These are phyloP conservation scores for Tylopilus intermedius DNA, from an alignment of 768 basidiomycete species.

Conservation along the genomic window DNA sequence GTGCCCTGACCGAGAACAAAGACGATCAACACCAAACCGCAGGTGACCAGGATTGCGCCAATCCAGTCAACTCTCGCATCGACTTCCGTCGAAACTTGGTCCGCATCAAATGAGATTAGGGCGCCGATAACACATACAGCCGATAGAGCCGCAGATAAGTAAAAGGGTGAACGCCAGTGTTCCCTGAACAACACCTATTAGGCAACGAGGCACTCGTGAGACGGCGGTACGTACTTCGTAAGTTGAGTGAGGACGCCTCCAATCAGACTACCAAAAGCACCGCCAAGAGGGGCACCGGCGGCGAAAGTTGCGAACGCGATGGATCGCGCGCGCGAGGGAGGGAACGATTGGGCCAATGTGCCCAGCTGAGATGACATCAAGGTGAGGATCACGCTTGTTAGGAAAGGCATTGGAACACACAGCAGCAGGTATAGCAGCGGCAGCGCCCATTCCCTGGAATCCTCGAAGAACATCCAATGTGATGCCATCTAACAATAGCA, in stretches of 20 bases:
- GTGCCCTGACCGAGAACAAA: slow-evolving; percentile 70
- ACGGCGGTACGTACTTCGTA: slow-evolving; percentile 27
- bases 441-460: slow-evolving; percentile 74
- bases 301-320: slow-evolving; percentile 79
- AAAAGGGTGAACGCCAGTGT: slow-evolving; percentile 70
- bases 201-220: not conserved
- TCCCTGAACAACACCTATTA: slow-evolving; percentile 10
- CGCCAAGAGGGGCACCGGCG: slow-evolving; percentile 81
- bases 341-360: slow-evolving; percentile 77
- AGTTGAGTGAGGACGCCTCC: slow-evolving; percentile 71
- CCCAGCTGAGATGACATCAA: slow-evolving; percentile 49
- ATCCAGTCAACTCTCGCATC: slow-evolving; percentile 69
- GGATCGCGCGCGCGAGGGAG: slow-evolving; percentile 59
- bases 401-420: slow-evolving; percentile 36
- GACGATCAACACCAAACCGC: slow-evolving; percentile 62
- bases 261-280: slow-evolving; percentile 59
- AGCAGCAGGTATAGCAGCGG: slow-evolving; percentile 69
- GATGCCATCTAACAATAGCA: slow-evolving; percentile 42
- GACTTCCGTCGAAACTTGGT: slow-evolving; percentile 36
- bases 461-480: slow-evolving; percentile 69
- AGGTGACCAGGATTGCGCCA: slow-evolving; percentile 61
- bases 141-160: slow-evolving; percentile 54
- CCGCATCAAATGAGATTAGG: slow-evolving; percentile 56
- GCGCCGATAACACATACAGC: slow-evolving; percentile 49
- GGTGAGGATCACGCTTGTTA: slow-evolving; percentile 1